A percentile compares a stretch with the other conserved stretches of the same genome.
Conservation (phyloP, 2,329 filamentous ascomycete species). For the Colletotrichum salicis region DNA sequence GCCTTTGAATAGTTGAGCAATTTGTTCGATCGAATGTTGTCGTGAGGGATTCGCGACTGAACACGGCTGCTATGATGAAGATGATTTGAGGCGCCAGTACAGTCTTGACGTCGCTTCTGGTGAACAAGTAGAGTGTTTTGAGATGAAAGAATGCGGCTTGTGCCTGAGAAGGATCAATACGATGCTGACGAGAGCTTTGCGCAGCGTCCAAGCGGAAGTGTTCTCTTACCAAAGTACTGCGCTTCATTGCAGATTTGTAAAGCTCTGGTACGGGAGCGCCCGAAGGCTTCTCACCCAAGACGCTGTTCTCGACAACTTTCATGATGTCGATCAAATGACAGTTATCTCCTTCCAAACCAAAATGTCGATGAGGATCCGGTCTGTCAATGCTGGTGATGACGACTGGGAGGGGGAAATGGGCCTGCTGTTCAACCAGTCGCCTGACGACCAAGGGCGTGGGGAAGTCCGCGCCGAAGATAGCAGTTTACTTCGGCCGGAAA, state of each 20-base stretch:
- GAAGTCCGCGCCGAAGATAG: constrained; percentile 9
- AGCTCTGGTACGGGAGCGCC: neutral
- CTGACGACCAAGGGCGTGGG: neutral
- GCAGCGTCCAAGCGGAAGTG: neutral
- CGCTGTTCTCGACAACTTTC: neutral
- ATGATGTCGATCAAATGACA: neutral
- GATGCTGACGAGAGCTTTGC: neutral
- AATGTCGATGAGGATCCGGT: neutral
- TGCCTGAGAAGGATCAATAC: neutral
- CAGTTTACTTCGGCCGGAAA: neutral
- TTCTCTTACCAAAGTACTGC: neutral
- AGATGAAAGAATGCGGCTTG: constrained; percentile 29
- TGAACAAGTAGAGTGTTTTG: constrained; percentile 43
- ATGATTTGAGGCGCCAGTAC: constrained; percentile 44
- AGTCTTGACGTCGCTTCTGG: constrained; percentile 47
- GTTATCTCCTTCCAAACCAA: neutral
- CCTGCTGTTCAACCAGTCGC: neutral
- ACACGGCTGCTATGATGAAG: constrained; percentile 38
- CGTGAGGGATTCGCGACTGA: constrained; percentile 7
- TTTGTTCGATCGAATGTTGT: neutral
- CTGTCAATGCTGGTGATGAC: neutral
- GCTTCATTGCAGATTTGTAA: neutral
- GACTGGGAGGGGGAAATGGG: too few species aligned
- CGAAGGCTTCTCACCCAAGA: constrained; percentile 9
- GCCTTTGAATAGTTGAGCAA: accelerated